Percentiles rank a stretch among this genome's conserved stretches.
Conservation (phyloP, 345 rosid genomes). For the Luvunga scandens region DNA sequence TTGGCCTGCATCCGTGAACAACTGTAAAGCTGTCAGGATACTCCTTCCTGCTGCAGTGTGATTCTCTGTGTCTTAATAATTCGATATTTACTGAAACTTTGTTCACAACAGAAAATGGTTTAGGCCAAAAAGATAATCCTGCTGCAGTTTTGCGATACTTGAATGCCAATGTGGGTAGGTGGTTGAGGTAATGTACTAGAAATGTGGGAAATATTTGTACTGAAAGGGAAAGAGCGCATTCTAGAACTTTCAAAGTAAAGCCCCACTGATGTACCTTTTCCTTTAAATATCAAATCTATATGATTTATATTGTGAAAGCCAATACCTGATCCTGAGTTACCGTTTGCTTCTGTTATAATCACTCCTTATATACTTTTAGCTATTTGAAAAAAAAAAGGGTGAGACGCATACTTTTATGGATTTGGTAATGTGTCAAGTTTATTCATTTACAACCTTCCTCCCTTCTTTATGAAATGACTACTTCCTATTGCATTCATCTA, state of each 20-base stretch:
- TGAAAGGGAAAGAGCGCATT: neutral
- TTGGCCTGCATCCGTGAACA: slow-evolving; percentile 59
- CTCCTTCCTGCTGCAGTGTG: neutral
- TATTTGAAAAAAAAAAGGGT: neutral
- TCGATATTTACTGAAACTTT: neutral
- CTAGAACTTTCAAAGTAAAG: neutral
- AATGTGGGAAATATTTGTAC: no score
- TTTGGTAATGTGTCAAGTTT: neutral
- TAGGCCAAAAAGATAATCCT: neutral
- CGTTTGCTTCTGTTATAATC: neutral
- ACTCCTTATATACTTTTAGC: neutral
- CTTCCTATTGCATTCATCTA: neutral
- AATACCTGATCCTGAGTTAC: neutral
- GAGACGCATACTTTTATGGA: neutral
- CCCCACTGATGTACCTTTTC: neutral
- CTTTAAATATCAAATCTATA: neutral
- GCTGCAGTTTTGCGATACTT: neutral
- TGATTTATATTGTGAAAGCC: neutral
- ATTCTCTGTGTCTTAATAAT: neutral
- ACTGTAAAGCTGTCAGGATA: slow-evolving; percentile 43
- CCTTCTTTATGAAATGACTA: neutral
- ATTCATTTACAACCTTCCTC: neutral
- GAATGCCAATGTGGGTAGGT: neutral
- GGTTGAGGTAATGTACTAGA: neutral
- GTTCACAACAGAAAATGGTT: neutral